Evolutionary conservation across 805 yeast genomes (phyloP).

Genomic region (Lipomyces starkeyi): DNA sequence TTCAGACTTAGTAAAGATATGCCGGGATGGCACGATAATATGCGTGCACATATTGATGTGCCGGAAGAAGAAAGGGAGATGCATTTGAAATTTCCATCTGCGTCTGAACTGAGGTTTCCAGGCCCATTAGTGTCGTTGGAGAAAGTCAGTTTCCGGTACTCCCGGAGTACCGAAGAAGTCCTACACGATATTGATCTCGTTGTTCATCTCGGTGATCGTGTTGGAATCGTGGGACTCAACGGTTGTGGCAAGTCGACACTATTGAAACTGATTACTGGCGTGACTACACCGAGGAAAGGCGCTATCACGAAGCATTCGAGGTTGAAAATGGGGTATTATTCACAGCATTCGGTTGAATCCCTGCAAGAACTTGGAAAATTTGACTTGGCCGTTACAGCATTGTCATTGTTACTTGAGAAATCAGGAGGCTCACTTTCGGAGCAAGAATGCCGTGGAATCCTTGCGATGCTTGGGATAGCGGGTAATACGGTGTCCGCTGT

Average conservation of each 20-base stretch:
- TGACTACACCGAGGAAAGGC: constrained; percentile 49
- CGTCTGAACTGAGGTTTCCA: background rate
- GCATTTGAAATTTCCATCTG: background rate
- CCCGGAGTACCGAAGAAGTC: constrained; percentile 34
- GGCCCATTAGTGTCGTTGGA: constrained; percentile 7
- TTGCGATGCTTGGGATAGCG: background rate
- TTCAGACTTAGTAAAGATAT: constrained; percentile 3
- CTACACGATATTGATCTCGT: constrained; percentile 52
- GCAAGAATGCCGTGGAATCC: background rate
- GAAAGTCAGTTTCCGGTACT: background rate
- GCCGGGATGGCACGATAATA: constrained; percentile 5
- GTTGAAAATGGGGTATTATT: constrained; percentile 8
- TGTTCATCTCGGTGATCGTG: constrained; percentile 53
- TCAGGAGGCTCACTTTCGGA: background rate
- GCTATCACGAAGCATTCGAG: background rate
- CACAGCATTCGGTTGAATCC: constrained; percentile 3
- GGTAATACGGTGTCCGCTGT: background rate
- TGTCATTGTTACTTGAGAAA: constrained; percentile 1
- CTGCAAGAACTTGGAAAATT: constrained; percentile 2
- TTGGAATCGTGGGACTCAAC: constrained; percentile 72
- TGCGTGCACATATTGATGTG: constrained; percentile 1
- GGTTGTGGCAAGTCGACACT: constrained; percentile 83
- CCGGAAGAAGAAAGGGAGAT: background rate
- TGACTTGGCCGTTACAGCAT: background rate
- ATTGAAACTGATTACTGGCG: constrained; percentile 54